phyloP scores from a whole-genome alignment of 805 yeast species.

The Yamadazyma phyllophila region DNA sequence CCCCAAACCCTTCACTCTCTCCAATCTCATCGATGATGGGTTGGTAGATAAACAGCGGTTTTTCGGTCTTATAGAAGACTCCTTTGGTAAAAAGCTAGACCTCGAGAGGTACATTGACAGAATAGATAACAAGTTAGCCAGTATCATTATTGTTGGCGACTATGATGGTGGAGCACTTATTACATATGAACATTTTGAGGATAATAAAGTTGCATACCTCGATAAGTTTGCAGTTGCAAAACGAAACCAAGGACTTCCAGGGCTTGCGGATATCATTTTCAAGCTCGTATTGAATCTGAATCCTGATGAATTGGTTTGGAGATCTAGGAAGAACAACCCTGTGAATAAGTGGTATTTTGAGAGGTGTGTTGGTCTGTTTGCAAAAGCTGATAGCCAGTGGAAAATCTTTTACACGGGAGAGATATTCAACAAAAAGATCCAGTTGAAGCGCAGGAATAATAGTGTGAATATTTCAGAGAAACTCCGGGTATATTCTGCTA shows the following conservation, averaged over 20 bases:
- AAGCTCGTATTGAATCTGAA: constrained; percentile 70
- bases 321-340: constrained; percentile 82
- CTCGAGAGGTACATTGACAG: constrained; percentile 64
- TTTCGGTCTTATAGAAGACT: constrained; percentile 64
- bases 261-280: constrained; percentile 90
- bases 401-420: constrained; percentile 43
- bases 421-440: constrained; percentile 34
- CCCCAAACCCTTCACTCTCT: constrained; percentile 37
- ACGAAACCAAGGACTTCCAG: constrained; percentile 83
- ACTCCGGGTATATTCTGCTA: constrained; percentile 46
- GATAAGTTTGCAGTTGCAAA: constrained; percentile 93
- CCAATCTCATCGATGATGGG: constrained; percentile 33
- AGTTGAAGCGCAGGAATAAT: constrained; percentile 15
- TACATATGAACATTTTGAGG: constrained; percentile 62
- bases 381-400: constrained; percentile 35
- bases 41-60: constrained; percentile 57
- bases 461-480: constrained; percentile 24
- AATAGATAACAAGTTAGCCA: constrained; percentile 65
- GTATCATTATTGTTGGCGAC: constrained; percentile 83
- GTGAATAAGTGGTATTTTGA: constrained; percentile 98
- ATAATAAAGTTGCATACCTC: constrained; percentile 62
- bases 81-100: constrained; percentile 72
- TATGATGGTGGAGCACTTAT: constrained; percentile 94
- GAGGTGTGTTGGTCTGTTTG: constrained; percentile 69
- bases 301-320: constrained; percentile 79